Conservation (phyloP, 140 eudicot genomes). For the Senecio squalidus region DNA sequence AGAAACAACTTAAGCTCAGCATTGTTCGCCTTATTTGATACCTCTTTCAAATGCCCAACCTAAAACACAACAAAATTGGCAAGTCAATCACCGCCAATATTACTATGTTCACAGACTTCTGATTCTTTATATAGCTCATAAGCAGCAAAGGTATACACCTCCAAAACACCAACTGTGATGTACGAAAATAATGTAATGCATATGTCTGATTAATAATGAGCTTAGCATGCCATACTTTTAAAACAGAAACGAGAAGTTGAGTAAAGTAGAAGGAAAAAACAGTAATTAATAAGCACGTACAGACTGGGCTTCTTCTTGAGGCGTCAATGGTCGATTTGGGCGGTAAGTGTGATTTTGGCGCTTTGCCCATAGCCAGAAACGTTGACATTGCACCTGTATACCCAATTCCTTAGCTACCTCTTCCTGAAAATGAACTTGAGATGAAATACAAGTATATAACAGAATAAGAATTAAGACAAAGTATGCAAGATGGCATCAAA, state of each 20-base stretch:
- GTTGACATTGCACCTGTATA: slow-evolving; percentile 75
- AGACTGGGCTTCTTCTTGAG: slow-evolving; percentile 74
- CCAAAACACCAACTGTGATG: neutral
- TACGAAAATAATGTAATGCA: neutral
- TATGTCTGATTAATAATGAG: neutral
- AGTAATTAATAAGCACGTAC: slow-evolving; percentile 34
- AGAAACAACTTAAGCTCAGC: slow-evolving; percentile 77
- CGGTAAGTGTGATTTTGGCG: slow-evolving; percentile 83
- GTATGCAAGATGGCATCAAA: neutral
- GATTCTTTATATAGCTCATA: neutral
- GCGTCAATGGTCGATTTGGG: slow-evolving; percentile 83
- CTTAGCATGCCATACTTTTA: neutral
- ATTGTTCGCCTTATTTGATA: slow-evolving; percentile 63
- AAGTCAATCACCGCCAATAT: slow-evolving; percentile 14
- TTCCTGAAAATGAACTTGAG: slow-evolving; percentile 44
- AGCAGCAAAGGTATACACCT: too few species aligned
- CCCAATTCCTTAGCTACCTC: slow-evolving; percentile 88
- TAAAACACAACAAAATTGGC: slow-evolving; percentile 20
- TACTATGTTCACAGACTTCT: slow-evolving; percentile 7
- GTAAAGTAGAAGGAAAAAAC: neutral
- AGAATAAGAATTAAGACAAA: neutral
- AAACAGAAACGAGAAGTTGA: slow-evolving; percentile 3
- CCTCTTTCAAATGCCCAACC: slow-evolving; percentile 83
- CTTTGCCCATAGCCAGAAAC: slow-evolving; percentile 94
- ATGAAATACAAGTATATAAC: neutral